Percentiles rank a stretch among this genome's conserved stretches.
Conservation (phyloP, 2,329 filamentous ascomycete genomes). For the Penicillium sp. region DNA sequence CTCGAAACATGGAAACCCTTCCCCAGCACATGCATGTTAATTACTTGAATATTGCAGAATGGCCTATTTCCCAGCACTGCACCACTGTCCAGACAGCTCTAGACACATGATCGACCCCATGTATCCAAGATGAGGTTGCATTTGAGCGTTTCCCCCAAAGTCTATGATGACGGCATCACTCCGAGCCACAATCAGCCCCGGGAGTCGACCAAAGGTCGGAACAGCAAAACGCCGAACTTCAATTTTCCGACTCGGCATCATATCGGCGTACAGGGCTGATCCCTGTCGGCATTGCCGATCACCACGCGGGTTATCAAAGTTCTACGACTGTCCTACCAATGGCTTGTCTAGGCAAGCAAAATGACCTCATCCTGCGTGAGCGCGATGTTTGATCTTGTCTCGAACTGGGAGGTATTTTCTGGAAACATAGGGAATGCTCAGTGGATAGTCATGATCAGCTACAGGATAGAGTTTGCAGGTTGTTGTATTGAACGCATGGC, state of each 20-base stretch:
- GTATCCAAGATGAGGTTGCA: constrained; percentile 4
- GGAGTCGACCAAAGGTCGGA: background rate
- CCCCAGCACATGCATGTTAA: too few species aligned
- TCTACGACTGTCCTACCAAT: background rate
- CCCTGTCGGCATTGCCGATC: background rate
- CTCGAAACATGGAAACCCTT: too few species aligned
- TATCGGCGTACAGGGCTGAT: background rate
- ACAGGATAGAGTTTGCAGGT: background rate
- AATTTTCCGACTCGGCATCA: background rate
- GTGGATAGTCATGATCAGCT: background rate
- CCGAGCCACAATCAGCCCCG: background rate
- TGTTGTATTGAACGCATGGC: background rate
- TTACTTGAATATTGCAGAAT: background rate
- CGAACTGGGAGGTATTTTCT: background rate
- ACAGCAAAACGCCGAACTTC: background rate
- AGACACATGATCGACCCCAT: background rate
- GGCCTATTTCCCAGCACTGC: too few species aligned
- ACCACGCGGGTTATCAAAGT: background rate
- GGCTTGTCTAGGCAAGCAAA: background rate
- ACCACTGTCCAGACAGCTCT: background rate
- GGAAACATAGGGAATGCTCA: background rate
- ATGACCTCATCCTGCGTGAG: background rate
- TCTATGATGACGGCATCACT: constrained; percentile 6
- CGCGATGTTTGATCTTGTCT: background rate
- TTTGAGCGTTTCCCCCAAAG: background rate